A percentile compares a stretch with the other conserved stretches of the same genome.
Evolutionary conservation across 257 asterid genomes (phyloP).

Genomic region (Solanum habrochaites): DNA sequence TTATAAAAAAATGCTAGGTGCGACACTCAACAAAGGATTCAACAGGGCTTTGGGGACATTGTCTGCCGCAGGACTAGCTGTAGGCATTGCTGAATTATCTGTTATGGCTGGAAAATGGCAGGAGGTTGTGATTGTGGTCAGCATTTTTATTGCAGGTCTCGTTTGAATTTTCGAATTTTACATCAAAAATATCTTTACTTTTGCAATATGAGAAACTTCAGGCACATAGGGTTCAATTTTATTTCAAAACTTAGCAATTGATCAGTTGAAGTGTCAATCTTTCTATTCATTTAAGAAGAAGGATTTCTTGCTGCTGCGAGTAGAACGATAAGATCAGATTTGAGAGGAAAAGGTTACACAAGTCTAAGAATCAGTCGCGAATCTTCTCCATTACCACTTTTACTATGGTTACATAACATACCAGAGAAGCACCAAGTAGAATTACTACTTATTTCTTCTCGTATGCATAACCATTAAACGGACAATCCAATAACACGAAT

Average conservation of each 20-base stretch:
- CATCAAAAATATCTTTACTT: background rate
- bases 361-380: background rate
- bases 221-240: background rate
- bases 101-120: slow-evolving; percentile 37
- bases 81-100: slow-evolving; percentile 35
- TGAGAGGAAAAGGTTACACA: background rate
- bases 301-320: background rate
- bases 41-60: slow-evolving; percentile 42
- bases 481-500: background rate
- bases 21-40: slow-evolving; percentile 37
- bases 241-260: background rate
- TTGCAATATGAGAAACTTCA: background rate
- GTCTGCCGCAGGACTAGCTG: slow-evolving; percentile 35
- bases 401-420: background rate
- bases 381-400: background rate
- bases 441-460: background rate
- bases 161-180: background rate
- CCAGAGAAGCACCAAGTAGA: background rate
- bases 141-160: slow-evolving; percentile 68
- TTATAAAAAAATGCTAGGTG: slow-evolving; percentile 13
- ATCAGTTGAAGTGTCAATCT: background rate
- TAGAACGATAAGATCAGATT: background rate
- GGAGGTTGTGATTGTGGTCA: slow-evolving; percentile 58
- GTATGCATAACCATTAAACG: background rate
- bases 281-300: background rate